A percentile compares a stretch with the other conserved stretches of the same genome.
These are phyloP conservation scores for Ensete ventricosum DNA, from an alignment of 176 grass and related monocot genomes.

Conservation along the genomic window DNA sequence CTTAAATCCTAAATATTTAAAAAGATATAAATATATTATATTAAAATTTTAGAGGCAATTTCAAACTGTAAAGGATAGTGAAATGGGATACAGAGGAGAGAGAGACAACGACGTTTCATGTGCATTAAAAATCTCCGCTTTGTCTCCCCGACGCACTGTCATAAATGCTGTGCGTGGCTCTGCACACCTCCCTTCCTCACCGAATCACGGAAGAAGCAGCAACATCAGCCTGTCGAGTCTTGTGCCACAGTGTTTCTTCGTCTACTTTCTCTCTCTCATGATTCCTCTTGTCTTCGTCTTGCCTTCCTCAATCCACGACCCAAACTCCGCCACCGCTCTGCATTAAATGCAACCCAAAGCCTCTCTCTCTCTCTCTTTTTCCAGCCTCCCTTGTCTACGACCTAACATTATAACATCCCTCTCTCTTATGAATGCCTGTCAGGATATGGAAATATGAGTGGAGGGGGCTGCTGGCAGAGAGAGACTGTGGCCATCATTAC, in stretches of 20 bases:
- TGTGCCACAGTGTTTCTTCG: neutral
- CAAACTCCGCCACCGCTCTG: neutral
- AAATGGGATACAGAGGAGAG: too few relatives aligned
- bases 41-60: too few relatives aligned
- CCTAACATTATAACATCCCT: neutral
- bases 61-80: too few relatives aligned
- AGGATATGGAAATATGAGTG: neutral
- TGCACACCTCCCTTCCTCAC: neutral
- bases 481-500: neutral
- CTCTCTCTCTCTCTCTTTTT: neutral
- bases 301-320: neutral
- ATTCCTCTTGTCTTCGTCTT: conserved; percentile 9
- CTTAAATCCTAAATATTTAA: too few relatives aligned
- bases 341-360: neutral
- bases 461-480: neutral
- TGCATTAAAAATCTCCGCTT: conserved; percentile 4
- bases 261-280: conserved; percentile 10
- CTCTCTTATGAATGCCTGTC: neutral
- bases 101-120: neutral
- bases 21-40: too few relatives aligned
- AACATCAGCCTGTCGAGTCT: neutral
- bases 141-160: neutral
- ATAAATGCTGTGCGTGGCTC: neutral
- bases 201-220: conserved; percentile 4
- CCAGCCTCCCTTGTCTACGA: neutral